Evolutionary conservation across 1,284 basidiomycete genomes (phyloP).

Genomic region (Tremellales sp.): DNA sequence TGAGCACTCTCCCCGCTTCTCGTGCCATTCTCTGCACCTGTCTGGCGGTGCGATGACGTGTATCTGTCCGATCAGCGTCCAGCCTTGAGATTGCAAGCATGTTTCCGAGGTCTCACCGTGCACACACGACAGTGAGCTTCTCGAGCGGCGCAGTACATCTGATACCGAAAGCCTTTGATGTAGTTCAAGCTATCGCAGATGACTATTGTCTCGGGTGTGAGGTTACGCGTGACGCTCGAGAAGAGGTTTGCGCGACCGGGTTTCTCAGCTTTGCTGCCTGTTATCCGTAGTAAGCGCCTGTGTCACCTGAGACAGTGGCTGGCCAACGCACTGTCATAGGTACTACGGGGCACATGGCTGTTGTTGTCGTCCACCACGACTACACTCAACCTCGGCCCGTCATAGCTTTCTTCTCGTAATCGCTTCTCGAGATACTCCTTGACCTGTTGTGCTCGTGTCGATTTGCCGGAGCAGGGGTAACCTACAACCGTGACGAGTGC

Average conservation of each 20-base stretch:
- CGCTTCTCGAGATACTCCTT: conserved; percentile 58
- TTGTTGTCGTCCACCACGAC: conserved; percentile 72
- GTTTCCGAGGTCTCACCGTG: conserved; percentile 64
- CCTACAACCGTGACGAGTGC: conserved; percentile 92
- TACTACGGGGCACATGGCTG: conserved; percentile 61
- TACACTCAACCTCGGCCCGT: conserved; percentile 58
- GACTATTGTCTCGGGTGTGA: conserved; percentile 70
- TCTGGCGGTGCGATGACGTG: conserved; percentile 72
- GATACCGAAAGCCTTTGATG: conserved; percentile 95
- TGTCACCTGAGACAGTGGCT: neutral
- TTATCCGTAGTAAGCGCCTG: neutral
- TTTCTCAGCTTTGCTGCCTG: conserved; percentile 82
- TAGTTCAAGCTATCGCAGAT: conserved; percentile 92
- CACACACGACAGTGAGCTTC: conserved; percentile 80
- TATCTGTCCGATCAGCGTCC: conserved; percentile 34
- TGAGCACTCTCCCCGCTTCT: conserved; percentile 37
- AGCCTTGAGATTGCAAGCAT: neutral
- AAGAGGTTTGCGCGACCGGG: conserved; percentile 83
- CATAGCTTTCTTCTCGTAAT: conserved; percentile 54
- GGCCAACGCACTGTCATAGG: conserved; percentile 65
- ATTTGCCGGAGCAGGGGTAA: conserved; percentile 83
- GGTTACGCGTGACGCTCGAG: conserved; percentile 71
- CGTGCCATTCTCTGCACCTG: conserved; percentile 73
- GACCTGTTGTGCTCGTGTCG: conserved; percentile 66
- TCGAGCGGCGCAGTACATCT: conserved; percentile 92